Evolutionary conservation across 805 yeast genomes (phyloP).

Genomic region (Kodamaea leandrae): DNA sequence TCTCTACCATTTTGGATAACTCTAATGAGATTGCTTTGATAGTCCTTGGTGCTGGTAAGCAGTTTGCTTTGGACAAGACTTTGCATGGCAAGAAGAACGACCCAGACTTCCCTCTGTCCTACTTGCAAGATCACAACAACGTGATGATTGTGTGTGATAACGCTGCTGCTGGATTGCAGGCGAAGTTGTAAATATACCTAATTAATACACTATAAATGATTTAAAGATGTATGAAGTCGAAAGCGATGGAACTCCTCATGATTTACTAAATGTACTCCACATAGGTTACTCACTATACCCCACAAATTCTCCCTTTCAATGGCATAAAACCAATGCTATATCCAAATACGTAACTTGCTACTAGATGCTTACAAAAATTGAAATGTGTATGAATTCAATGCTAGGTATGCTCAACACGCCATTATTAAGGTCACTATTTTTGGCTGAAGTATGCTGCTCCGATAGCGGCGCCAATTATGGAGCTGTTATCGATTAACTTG

Average conservation of each 20-base stretch:
- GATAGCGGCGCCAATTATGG: constrained; percentile 54
- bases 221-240: too few species aligned
- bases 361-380: too few species aligned
- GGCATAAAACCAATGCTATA: too few species aligned
- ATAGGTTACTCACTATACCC: too few species aligned
- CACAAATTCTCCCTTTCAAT: too few species aligned
- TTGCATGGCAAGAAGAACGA: constrained; percentile 34
- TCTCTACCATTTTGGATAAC: constrained; percentile 54
- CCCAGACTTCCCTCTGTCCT: constrained; percentile 48
- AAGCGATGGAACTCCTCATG: too few species aligned
- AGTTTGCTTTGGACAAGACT: constrained; percentile 47
- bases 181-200: constrained; percentile 28
- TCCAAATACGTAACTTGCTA: too few species aligned
- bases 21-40: constrained; percentile 52
- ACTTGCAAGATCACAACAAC: constrained; percentile 46
- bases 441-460: constrained; percentile 40
- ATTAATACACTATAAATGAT: too few species aligned
- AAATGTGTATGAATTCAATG: background rate
- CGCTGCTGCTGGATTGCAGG: constrained; percentile 41
- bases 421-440: background rate
- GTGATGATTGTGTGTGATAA: constrained; percentile 47
- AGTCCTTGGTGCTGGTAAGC: constrained; percentile 49
- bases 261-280: too few species aligned
- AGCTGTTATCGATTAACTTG: constrained; percentile 43
- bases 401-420: background rate